Conservation (phyloP, 208 protist species). For the Leptomonas pyrrhocoris region DNA sequence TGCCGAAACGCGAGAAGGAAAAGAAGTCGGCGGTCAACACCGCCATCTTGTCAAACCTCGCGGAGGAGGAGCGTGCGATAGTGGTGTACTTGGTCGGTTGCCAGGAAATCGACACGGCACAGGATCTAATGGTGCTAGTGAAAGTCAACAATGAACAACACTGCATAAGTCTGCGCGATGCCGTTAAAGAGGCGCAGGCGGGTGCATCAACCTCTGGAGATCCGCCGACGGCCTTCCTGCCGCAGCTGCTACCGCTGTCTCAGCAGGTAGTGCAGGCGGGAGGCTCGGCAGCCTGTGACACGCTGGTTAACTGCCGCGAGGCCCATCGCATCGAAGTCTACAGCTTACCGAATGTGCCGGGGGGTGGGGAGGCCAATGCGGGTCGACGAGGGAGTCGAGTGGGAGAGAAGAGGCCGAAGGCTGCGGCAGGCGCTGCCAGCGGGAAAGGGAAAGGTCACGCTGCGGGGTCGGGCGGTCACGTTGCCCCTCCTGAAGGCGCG, state of each 20-base stretch:
- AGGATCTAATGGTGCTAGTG: slow-evolving; percentile 26
- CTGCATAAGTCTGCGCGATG: slow-evolving; percentile 16
- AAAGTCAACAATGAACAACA: slow-evolving; percentile 25
- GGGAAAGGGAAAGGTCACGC: slow-evolving; percentile 15
- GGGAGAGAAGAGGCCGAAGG: slow-evolving; percentile 10
- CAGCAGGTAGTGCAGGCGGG: slow-evolving; percentile 13
- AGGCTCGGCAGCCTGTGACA: slow-evolving; percentile 8
- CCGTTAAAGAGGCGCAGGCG: slow-evolving; percentile 26
- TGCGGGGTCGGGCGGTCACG: neutral
- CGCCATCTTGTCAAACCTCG: slow-evolving; percentile 10
- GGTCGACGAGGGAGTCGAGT: slow-evolving; percentile 4
- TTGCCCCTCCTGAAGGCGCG: slow-evolving; percentile 18
- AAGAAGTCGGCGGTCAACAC: slow-evolving; percentile 18
- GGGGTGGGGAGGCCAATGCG: neutral
- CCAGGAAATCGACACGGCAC: slow-evolving; percentile 1
- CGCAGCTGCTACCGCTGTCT: slow-evolving; percentile 22
- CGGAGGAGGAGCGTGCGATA: slow-evolving; percentile 24
- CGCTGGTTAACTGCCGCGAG: slow-evolving; percentile 18
- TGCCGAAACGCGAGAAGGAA: slow-evolving; percentile 34
- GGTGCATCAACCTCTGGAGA: neutral
- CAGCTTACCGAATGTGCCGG: neutral
- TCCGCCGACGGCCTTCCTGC: slow-evolving; percentile 12
- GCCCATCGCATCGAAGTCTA: slow-evolving; percentile 35
- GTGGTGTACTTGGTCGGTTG: slow-evolving; percentile 22
- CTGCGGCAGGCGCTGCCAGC: neutral